A percentile compares a stretch with the other conserved stretches of the same genome.
These are phyloP conservation scores for Flaveria robusta DNA, from an alignment of 129 eudicot species.

Conservation along the genomic window DNA sequence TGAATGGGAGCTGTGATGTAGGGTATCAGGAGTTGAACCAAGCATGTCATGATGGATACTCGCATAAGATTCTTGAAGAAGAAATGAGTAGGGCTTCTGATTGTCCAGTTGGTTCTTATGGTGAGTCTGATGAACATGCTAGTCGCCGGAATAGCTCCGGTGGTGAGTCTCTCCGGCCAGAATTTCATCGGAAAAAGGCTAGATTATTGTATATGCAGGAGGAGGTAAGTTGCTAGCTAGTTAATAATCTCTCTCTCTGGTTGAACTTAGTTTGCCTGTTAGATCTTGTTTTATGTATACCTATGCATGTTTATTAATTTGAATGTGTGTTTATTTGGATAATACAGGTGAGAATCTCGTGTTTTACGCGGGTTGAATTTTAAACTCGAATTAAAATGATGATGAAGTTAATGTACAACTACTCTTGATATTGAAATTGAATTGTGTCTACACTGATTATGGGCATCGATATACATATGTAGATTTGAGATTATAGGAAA, in stretches of 20 bases:
- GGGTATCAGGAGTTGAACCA: slow-evolving; percentile 36
- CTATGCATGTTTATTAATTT: no score
- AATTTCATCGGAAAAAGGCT: slow-evolving; percentile 65
- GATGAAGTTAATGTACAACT: no score
- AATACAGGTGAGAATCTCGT: no score
- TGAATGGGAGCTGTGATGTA: slow-evolving; percentile 56
- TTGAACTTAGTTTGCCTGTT: no score
- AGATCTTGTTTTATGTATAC: no score
- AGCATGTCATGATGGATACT: slow-evolving; percentile 38
- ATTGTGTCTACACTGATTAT: no score
- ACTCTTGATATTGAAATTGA: no score
- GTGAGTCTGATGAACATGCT: slow-evolving; percentile 44
- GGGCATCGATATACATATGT: no score
- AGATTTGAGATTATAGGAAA: no score
- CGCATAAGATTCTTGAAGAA: slow-evolving; percentile 40
- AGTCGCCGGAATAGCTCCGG: slow-evolving; percentile 39
- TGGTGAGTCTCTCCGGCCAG: slow-evolving; percentile 43
- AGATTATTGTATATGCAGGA: slow-evolving; percentile 70
- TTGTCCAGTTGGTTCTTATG: slow-evolving; percentile 20
- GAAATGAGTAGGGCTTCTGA: slow-evolving; percentile 36
- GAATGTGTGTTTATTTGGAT: no score
- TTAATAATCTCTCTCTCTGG: neutral
- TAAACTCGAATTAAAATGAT: no score
- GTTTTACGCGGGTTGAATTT: no score
- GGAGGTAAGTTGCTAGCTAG: slow-evolving; percentile 49